phyloP scores from a whole-genome alignment of 1,284 basidiomycete species.

The Neotropicomus parvogracilis region DNA sequence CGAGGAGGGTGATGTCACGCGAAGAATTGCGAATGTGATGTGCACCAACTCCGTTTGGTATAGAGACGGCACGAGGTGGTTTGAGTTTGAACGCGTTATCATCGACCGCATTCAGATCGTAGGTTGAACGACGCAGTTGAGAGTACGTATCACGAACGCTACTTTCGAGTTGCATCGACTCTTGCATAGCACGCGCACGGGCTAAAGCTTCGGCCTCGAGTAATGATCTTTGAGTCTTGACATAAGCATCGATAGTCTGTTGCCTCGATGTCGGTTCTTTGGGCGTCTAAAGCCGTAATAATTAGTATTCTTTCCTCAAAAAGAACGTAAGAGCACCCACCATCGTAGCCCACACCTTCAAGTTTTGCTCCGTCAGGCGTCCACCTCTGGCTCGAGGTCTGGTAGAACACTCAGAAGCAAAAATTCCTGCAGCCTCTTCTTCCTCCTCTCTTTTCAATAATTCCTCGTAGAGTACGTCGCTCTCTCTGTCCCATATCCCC shows the following conservation, averaged over 20 bases:
- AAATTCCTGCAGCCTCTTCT: constrained; percentile 51
- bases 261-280: constrained; percentile 74
- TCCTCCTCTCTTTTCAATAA: constrained; percentile 72
- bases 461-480: constrained; percentile 81
- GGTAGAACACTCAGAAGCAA: constrained; percentile 45
- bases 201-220: constrained; percentile 75
- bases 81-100: constrained; percentile 63
- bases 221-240: constrained; percentile 65
- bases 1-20: constrained; percentile 73
- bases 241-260: constrained; percentile 66
- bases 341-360: constrained; percentile 85
- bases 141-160: constrained; percentile 75
- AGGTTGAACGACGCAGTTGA: constrained; percentile 70
- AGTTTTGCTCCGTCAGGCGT: constrained; percentile 70
- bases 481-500: constrained; percentile 89
- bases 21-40: constrained; percentile 49
- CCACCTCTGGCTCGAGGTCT: constrained; percentile 66
- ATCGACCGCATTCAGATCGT: constrained; percentile 56
- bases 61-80: constrained; percentile 47
- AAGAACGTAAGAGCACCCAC: constrained; percentile 44
- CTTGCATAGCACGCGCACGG: constrained; percentile 69
- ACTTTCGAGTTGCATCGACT: constrained; percentile 69
- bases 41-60: constrained; percentile 32
- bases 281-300: constrained; percentile 54
- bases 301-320: constrained; percentile 6